Evolutionary conservation across 805 yeast genomes (phyloP).

Genomic region (Cyberlindnera mississippiensis): DNA sequence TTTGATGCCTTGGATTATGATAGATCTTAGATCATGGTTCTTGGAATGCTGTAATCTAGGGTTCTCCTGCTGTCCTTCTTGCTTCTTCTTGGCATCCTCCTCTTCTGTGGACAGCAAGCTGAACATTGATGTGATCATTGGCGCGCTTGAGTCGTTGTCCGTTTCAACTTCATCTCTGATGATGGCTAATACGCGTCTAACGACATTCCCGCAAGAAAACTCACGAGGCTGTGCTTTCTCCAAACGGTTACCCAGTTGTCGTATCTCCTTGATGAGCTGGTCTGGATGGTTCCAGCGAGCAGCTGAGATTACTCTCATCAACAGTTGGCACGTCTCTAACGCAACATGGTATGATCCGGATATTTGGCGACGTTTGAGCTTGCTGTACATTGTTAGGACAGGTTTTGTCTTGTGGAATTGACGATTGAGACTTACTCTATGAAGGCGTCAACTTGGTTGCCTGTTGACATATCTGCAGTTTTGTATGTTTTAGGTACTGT

Average conservation of each 20-base stretch:
- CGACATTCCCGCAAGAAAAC: constrained; percentile 84
- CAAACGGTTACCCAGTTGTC: constrained; percentile 66
- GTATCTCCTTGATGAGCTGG: constrained; percentile 66
- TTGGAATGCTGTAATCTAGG: constrained; percentile 25
- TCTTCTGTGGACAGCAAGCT: constrained; percentile 57
- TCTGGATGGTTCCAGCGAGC: constrained; percentile 82
- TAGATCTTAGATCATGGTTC: constrained; percentile 67
- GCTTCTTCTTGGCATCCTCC: constrained; percentile 22
- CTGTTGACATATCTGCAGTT: constrained; percentile 6
- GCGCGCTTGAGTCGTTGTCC: constrained; percentile 31
- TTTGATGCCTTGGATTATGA: constrained; percentile 86
- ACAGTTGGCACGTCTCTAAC: constrained; percentile 76
- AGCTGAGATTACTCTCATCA: constrained; percentile 84
- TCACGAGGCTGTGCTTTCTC: constrained; percentile 85
- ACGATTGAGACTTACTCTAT: constrained; percentile 31
- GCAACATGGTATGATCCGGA: constrained; percentile 81
- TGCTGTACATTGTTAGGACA: constrained; percentile 18
- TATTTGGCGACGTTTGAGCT: constrained; percentile 80
- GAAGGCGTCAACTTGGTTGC: constrained; percentile 38
- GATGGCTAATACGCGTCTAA: constrained; percentile 81
- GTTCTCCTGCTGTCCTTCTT: constrained; percentile 22
- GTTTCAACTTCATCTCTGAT: constrained; percentile 73
- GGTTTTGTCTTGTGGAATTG: not conserved
- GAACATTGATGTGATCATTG: constrained; percentile 82
- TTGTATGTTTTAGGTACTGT: not conserved